Evolutionary conservation across 495 filamentous ascomycete genomes (phyloP).

Genomic region (Daldinia loculata): DNA sequence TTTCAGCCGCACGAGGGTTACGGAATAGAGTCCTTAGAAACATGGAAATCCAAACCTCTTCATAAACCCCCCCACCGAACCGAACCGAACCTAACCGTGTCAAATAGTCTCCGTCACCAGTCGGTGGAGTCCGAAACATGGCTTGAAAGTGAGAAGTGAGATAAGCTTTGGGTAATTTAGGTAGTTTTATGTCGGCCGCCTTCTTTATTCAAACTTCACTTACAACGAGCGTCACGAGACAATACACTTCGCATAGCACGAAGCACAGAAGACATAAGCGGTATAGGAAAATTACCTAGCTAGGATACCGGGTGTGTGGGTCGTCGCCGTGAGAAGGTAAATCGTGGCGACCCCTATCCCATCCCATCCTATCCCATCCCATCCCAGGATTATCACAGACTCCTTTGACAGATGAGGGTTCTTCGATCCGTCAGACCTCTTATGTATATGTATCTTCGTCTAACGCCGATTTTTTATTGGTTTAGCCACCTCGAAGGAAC

Average conservation of each 20-base stretch:
- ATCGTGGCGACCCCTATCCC: slow-evolving; percentile 13
- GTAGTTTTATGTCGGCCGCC: background rate
- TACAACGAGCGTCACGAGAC: background rate
- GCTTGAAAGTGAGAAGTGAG: slow-evolving; percentile 6
- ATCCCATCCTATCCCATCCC: background rate
- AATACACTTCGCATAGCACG: background rate
- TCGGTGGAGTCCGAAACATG: slow-evolving; percentile 25
- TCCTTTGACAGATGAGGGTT: slow-evolving; percentile 1
- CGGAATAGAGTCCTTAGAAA: background rate
- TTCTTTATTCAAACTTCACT: slow-evolving; percentile 1
- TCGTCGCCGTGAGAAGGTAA: slow-evolving; percentile 1
- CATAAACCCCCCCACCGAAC: background rate
- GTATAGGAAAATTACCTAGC: slow-evolving; percentile 2
- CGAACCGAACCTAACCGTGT: background rate
- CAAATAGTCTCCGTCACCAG: background rate
- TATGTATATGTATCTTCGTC: background rate
- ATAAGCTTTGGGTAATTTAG: background rate
- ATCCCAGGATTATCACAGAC: background rate
- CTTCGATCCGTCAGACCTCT: slow-evolving; percentile 19
- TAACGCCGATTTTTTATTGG: background rate
- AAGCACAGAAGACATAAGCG: background rate
- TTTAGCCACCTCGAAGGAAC: background rate
- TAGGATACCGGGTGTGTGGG: slow-evolving; percentile 7
- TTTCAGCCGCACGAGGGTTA: slow-evolving; percentile 35
- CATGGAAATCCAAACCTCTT: background rate